A percentile compares a stretch with the other conserved stretches of the same genome.
These are phyloP conservation scores for Agrocybe praecox DNA, from an alignment of 768 basidiomycete species.

Conservation along the genomic window DNA sequence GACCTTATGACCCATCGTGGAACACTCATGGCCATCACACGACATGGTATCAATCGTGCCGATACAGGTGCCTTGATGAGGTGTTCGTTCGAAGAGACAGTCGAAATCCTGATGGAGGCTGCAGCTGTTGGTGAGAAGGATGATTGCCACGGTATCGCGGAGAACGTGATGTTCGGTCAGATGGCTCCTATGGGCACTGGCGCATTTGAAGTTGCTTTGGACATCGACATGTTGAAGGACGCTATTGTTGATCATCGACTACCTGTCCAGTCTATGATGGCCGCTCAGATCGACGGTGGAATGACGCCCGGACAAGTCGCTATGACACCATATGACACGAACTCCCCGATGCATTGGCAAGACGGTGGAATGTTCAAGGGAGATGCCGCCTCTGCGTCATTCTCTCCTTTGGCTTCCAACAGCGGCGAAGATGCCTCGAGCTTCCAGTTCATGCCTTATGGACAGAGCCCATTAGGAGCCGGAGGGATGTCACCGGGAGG, in stretches of 20 bases:
- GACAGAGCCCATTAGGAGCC: conserved; percentile 84
- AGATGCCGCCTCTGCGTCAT: conserved; percentile 83
- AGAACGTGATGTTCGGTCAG: conserved; percentile 98
- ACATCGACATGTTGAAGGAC: conserved; percentile 98
- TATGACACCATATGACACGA: conserved; percentile 96
- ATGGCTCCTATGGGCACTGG: conserved; percentile 99
- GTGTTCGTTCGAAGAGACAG: conserved; percentile 99
- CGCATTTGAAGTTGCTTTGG: conserved; percentile 92
- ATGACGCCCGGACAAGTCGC: conserved; percentile 92
- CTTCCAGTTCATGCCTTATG: conserved; percentile 74
- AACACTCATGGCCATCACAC: conserved; percentile 95
- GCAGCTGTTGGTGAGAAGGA: conserved; percentile 98
- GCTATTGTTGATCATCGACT: conserved; percentile 96
- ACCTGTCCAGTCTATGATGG: conserved; percentile 80
- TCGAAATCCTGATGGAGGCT: conserved; percentile 98
- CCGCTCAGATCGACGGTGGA: conserved; percentile 79
- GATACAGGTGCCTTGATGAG: conserved; percentile 99
- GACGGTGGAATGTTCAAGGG: conserved; percentile 74
- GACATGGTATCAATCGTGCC: conserved; percentile 98
- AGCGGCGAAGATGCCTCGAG: conserved; percentile 81
- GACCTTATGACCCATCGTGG: conserved; percentile 99
- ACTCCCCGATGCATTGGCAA: conserved; percentile 78
- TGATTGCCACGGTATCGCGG: conserved; percentile 97
- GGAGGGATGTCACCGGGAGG: conserved; percentile 90
- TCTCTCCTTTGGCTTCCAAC: conserved; percentile 92